These are phyloP conservation scores for Raffaelea albimanens DNA, from an alignment of 2,329 filamentous ascomycete species.

Conservation along the genomic window DNA sequence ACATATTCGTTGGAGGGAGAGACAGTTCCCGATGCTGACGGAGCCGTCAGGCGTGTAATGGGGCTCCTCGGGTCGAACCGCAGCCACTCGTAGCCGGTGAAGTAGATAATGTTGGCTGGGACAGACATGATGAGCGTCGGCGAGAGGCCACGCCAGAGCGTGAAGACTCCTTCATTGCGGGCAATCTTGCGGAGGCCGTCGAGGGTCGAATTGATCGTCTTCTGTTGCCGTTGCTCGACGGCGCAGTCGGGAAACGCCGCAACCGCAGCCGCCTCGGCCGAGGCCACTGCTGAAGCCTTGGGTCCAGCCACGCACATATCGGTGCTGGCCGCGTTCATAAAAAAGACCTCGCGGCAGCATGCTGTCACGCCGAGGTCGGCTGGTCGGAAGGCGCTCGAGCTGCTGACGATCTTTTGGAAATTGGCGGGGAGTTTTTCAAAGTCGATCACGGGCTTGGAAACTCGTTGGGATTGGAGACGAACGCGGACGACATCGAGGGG, in stretches of 20 bases:
- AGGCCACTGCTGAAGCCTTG: slow-evolving; percentile 38
- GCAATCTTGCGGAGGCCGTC: slow-evolving; percentile 93
- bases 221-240: slow-evolving; percentile 75
- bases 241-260: slow-evolving; percentile 56
- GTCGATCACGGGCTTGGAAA: slow-evolving; percentile 24
- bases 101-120: slow-evolving; percentile 95
- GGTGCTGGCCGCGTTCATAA: slow-evolving; percentile 69
- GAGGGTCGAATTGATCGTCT: slow-evolving; percentile 80
- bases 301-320: slow-evolving; percentile 71
- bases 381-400: slow-evolving; percentile 59
- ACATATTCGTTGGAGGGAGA: slow-evolving; percentile 56
- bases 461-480: slow-evolving; percentile 76
- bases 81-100: slow-evolving; percentile 94
- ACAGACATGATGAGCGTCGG: slow-evolving; percentile 91
- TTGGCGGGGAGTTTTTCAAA: slow-evolving; percentile 34
- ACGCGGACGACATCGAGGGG: slow-evolving; percentile 95
- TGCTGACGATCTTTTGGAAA: slow-evolving; percentile 45
- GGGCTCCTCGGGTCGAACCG: slow-evolving; percentile 66
- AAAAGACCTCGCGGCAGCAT: slow-evolving; percentile 96
- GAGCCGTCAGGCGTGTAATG: slow-evolving; percentile 48
- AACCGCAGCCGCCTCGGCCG: slow-evolving; percentile 34
- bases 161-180: slow-evolving; percentile 76
- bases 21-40: no score
- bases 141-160: slow-evolving; percentile 88
- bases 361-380: slow-evolving; percentile 82